These are phyloP conservation scores for Candida krabiensis DNA, from an alignment of 805 yeast genomes.

Conservation along the genomic window DNA sequence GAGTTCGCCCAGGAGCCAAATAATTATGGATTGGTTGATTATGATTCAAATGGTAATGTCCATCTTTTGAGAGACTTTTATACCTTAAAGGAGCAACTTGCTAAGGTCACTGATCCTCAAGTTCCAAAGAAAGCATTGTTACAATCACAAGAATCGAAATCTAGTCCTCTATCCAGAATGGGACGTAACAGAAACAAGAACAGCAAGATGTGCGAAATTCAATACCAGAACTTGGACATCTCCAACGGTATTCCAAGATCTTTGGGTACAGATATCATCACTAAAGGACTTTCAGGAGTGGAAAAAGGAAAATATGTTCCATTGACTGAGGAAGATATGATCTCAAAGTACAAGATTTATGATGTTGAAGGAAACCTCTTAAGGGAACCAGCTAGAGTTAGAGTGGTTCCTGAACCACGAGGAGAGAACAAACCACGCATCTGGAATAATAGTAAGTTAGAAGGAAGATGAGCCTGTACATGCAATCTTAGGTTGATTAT, in stretches of 20 bases:
- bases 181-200: conserved; percentile 11
- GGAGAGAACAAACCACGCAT: conserved; percentile 14
- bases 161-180: conserved; percentile 24
- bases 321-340: conserved; percentile 43
- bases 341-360: conserved; percentile 41
- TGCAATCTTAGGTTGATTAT: too few species aligned
- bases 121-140: conserved; percentile 22
- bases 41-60: conserved; percentile 42
- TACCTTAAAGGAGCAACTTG: conserved; percentile 44
- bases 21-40: conserved; percentile 71
- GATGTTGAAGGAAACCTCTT: conserved; percentile 42
- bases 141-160: conserved; percentile 13
- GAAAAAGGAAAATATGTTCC: conserved; percentile 50
- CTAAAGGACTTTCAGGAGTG: conserved; percentile 46
- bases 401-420: conserved; percentile 27
- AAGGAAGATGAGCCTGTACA: conserved; percentile 5
- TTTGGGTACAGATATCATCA: conserved; percentile 43
- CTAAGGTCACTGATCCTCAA: conserved; percentile 31
- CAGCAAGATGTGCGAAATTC: conserved; percentile 35
- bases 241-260: conserved; percentile 45
- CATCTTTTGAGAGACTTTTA: conserved; percentile 44
- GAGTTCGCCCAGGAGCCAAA: conserved; percentile 80
- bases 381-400: conserved; percentile 23
- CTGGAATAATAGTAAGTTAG: conserved; percentile 26
- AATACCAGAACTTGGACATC: conserved; percentile 44